Evolutionary conservation across 768 basidiomycete genomes (phyloP).

Genomic region (Leccinellum albellum): DNA sequence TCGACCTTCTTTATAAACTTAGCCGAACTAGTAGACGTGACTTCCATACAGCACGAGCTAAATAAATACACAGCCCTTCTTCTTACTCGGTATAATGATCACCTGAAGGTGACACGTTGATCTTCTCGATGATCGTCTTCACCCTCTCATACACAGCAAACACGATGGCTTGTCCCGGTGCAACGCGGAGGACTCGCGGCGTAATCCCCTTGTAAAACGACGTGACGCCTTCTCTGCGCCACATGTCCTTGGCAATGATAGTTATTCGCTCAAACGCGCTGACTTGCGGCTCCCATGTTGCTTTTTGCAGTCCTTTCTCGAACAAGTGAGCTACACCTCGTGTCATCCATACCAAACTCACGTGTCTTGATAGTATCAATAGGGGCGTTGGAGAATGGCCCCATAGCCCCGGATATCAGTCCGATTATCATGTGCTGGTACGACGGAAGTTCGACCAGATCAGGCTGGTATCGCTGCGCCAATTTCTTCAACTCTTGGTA

Average conservation of each 20-base stretch:
- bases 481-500: constrained; percentile 95
- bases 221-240: constrained; percentile 77
- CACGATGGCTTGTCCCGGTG: constrained; percentile 95
- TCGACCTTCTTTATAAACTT: not conserved
- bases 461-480: constrained; percentile 75
- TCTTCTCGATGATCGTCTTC: constrained; percentile 65
- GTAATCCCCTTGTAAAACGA: constrained; percentile 99
- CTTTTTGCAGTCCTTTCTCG: constrained; percentile 74
- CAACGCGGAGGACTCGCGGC: constrained; percentile 91
- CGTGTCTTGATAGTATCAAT: constrained; percentile 95
- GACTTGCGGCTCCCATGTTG: constrained; percentile 67
- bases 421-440: constrained; percentile 97
- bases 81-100: constrained; percentile 64
- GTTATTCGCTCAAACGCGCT: constrained; percentile 77
- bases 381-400: constrained; percentile 97
- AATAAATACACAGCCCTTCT: not conserved
- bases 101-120: constrained; percentile 50
- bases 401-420: constrained; percentile 94
- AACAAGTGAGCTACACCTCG: not conserved
- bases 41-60: no score
- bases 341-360: constrained; percentile 32
- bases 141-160: constrained; percentile 97
- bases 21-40: not conserved
- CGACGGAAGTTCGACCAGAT: constrained; percentile 74
- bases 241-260: constrained; percentile 88